phyloP scores from a whole-genome alignment of 208 protist genomes.

The Trypanosomatidae sp. region DNA sequence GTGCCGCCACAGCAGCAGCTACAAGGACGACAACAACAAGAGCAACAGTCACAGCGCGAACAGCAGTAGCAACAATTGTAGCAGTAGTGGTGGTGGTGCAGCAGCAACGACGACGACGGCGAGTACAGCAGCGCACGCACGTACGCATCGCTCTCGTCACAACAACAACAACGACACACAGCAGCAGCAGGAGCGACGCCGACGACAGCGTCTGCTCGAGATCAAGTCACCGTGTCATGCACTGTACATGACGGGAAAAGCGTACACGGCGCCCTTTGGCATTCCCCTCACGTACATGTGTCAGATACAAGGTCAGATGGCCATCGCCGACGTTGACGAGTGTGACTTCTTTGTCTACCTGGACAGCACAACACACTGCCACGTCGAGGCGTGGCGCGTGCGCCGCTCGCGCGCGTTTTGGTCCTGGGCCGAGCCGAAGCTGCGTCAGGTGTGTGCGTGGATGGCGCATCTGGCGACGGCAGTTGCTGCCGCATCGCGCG shows the following conservation, averaged over 20 bases:
- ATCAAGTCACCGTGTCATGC: conserved; percentile 76
- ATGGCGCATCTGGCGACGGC: conserved; percentile 40
- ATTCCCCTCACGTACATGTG: conserved; percentile 83
- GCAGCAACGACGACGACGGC: not conserved
- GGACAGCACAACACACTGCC: conserved; percentile 15
- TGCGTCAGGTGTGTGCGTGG: conserved; percentile 51
- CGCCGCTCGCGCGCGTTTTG: conserved; percentile 50
- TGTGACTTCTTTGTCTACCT: conserved; percentile 90
- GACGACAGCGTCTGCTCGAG: conserved; percentile 41
- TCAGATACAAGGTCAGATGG: conserved; percentile 86
- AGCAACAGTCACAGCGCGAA: too few relatives aligned
- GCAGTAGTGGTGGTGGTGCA: not conserved
- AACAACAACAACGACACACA: too few relatives aligned
- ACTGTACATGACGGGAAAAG: conserved; percentile 47
- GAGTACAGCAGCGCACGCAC: not conserved
- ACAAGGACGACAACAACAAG: too few relatives aligned
- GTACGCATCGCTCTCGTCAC: not conserved
- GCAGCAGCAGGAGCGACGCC: not conserved
- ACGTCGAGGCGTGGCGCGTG: conserved; percentile 76
- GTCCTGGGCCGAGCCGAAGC: conserved; percentile 65
- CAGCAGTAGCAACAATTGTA: too few relatives aligned
- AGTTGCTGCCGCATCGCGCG: too few relatives aligned
- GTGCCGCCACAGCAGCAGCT: too few relatives aligned
- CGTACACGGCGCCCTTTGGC: conserved; percentile 36
- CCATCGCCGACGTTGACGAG: conserved; percentile 64